A percentile compares a stretch with the other conserved stretches of the same genome.
Evolutionary conservation across 768 basidiomycete species (phyloP).

Genomic region (Boletus sp.): DNA sequence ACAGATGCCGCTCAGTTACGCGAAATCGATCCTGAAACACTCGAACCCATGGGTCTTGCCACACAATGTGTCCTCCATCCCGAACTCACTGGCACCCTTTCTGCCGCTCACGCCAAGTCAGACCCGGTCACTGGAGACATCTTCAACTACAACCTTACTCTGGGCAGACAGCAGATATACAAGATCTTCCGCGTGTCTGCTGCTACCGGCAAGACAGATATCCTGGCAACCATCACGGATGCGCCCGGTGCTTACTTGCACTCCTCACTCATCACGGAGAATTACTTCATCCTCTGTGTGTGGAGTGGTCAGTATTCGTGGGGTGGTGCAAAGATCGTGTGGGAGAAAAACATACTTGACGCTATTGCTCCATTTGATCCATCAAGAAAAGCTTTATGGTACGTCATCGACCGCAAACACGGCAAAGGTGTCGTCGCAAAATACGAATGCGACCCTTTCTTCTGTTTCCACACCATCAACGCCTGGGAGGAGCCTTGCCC

Average conservation of each 20-base stretch:
- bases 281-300: constrained; percentile 35
- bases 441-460: constrained; percentile 37
- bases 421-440: constrained; percentile 36
- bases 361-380: constrained; percentile 33
- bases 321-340: constrained; percentile 28
- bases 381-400: constrained; percentile 31
- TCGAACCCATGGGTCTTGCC: constrained; percentile 33
- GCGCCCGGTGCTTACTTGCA: constrained; percentile 40
- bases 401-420: constrained; percentile 36
- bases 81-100: constrained; percentile 31
- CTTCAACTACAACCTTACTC: constrained; percentile 34
- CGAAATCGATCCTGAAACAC: constrained; percentile 35
- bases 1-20: constrained; percentile 30
- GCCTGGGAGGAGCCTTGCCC: constrained; percentile 33
- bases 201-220: constrained; percentile 29
- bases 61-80: constrained; percentile 31
- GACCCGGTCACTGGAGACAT: constrained; percentile 35
- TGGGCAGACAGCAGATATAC: constrained; percentile 30
- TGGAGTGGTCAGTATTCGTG: constrained; percentile 32
- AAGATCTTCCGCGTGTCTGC: constrained; percentile 36
- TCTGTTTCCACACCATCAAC: constrained; percentile 40
- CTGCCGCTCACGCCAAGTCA: constrained; percentile 38
- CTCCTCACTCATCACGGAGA: constrained; percentile 36
- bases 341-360: constrained; percentile 33
- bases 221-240: constrained; percentile 36